Conservation (phyloP, 2,329 filamentous ascomycete genomes). For the Pseudopyricularia cyperi region DNA sequence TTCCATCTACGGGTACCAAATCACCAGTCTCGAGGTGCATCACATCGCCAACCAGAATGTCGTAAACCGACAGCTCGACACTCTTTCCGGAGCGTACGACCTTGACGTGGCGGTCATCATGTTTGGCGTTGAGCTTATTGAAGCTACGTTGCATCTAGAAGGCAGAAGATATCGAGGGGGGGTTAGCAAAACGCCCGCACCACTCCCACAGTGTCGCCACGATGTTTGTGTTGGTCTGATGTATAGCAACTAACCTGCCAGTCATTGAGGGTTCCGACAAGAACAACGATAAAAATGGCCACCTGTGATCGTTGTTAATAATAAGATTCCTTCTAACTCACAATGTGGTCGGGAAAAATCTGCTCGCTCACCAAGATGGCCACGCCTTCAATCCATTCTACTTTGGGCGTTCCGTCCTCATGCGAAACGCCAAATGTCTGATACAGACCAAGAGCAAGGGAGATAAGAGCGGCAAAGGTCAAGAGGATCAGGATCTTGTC, state of each 20-base stretch:
- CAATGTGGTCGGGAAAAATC: too few relatives aligned
- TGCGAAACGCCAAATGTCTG: conserved; percentile 41
- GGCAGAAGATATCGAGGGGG: not conserved
- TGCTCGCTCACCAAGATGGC: conserved; percentile 72
- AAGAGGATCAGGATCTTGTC: conserved; percentile 62
- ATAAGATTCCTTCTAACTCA: too few relatives aligned
- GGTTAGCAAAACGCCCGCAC: not conserved
- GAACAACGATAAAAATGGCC: conserved; percentile 47
- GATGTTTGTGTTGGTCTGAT: conserved; percentile 18
- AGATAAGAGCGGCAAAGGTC: conserved; percentile 55
- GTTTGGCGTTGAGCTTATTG: conserved; percentile 19
- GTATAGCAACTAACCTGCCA: conserved; percentile 31
- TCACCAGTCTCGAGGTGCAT: conserved; percentile 56
- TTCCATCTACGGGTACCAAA: conserved; percentile 52
- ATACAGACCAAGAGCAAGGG: conserved; percentile 57
- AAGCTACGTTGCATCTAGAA: conserved; percentile 1
- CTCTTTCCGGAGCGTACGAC: conserved; percentile 52
- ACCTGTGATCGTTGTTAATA: conserved; percentile 35
- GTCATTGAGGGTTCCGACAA: conserved; percentile 47
- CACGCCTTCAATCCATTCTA: conserved; percentile 63
- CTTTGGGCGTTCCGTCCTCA: conserved; percentile 23
- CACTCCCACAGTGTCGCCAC: conserved; percentile 40
- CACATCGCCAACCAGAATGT: conserved; percentile 53
- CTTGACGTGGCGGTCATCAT: conserved; percentile 49
- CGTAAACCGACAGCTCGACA: conserved; percentile 45